These are phyloP conservation scores for Arthrobotrys conoides DNA, from an alignment of 2,329 filamentous ascomycete genomes.

Conservation along the genomic window DNA sequence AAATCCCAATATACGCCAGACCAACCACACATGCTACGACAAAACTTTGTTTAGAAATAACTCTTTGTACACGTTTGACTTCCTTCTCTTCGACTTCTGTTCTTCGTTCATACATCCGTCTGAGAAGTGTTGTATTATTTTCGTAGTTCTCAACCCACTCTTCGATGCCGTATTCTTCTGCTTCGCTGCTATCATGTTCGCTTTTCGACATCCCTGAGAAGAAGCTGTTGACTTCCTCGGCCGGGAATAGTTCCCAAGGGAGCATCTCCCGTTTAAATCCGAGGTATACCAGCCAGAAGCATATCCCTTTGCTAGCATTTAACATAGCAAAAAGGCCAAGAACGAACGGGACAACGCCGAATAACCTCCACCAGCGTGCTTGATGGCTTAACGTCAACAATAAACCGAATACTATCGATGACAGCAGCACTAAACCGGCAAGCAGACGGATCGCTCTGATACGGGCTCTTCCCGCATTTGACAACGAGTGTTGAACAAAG, in stretches of 20 bases:
- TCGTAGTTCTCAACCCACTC: constrained; percentile 60
- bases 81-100: constrained; percentile 59
- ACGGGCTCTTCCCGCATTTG: constrained; percentile 52
- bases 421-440: constrained; percentile 33
- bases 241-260: constrained; percentile 56
- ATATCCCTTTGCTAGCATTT: constrained; percentile 57
- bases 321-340: constrained; percentile 49
- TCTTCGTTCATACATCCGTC: constrained; percentile 50
- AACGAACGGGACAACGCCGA: constrained; percentile 52
- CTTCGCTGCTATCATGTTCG: constrained; percentile 45
- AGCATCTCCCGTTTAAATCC: constrained; percentile 58
- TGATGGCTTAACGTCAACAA: constrained; percentile 50
- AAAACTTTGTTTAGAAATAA: constrained; percentile 60
- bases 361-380: constrained; percentile 58
- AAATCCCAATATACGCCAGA: constrained; percentile 60
- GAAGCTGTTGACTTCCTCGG: constrained; percentile 54
- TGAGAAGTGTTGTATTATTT: constrained; percentile 55
- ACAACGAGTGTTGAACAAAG: constrained; percentile 58
- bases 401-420: constrained; percentile 54
- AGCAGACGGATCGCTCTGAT: constrained; percentile 54
- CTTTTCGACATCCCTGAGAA: constrained; percentile 39
- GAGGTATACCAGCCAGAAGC: constrained; percentile 53
- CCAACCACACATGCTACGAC: constrained; percentile 51
- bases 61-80: constrained; percentile 61
- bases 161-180: constrained; percentile 56